Evolutionary conservation across 1,139 yeast species (phyloP).

Genomic region (Pichia sp.): DNA sequence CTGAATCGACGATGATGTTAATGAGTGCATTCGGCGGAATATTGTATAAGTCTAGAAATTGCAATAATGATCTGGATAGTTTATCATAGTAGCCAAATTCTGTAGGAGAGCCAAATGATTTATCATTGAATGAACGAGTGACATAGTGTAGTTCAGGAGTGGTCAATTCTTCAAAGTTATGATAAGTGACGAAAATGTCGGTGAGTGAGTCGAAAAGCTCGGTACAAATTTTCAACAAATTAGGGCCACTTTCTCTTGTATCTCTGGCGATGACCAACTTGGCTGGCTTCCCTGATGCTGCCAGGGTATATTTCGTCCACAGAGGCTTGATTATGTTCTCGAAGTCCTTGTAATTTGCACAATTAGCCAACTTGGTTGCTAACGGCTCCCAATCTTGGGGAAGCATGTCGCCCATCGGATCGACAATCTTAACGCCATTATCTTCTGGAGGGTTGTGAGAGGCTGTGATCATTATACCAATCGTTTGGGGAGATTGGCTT

Average conservation of each 20-base stretch:
- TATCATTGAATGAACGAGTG: constrained; percentile 67
- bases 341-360: constrained; percentile 39
- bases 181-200: constrained; percentile 31
- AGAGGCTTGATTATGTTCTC: constrained; percentile 30
- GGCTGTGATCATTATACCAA: constrained; percentile 95
- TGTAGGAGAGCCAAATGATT: constrained; percentile 56
- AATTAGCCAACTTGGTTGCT: constrained; percentile 80
- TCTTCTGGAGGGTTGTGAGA: constrained; percentile 95
- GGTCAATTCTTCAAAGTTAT: constrained; percentile 70
- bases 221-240: constrained; percentile 56
- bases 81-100: constrained; percentile 72
- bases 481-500: constrained; percentile 39
- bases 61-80: constrained; percentile 38
- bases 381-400: constrained; percentile 77
- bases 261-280: constrained; percentile 61
- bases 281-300: constrained; percentile 34
- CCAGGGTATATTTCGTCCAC: constrained; percentile 30
- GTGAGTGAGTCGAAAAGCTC: constrained; percentile 59
- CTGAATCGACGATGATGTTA: constrained; percentile 70
- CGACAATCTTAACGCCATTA: constrained; percentile 94
- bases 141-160: constrained; percentile 95
- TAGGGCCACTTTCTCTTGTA: constrained; percentile 75
- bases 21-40: constrained; percentile 35
- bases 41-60: constrained; percentile 23
- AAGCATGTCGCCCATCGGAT: constrained; percentile 92